phyloP scores from a whole-genome alignment of 306 rosid genomes.

The Cucurbita pepo region DNA sequence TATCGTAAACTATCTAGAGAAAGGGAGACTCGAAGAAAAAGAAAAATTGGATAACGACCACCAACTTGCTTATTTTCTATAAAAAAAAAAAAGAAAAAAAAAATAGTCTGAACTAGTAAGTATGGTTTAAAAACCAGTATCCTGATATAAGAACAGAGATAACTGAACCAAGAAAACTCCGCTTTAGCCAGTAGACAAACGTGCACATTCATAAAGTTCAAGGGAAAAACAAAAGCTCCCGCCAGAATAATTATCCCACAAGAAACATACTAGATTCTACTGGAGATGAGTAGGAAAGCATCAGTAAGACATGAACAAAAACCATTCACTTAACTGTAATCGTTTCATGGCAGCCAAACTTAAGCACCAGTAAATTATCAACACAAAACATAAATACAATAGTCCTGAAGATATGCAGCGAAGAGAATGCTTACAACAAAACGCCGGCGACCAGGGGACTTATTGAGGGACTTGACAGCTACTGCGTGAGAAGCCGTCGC shows the following conservation, averaged over 20 bases:
- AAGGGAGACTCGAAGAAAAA: neutral
- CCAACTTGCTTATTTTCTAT: neutral
- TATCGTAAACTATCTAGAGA: neutral
- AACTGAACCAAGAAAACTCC: neutral
- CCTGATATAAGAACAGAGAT: neutral
- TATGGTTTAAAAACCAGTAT: neutral
- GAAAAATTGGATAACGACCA: neutral
- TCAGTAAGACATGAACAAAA: neutral
- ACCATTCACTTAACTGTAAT: neutral
- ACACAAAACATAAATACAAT: neutral
- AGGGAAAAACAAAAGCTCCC: neutral
- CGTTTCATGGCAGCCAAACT: neutral
- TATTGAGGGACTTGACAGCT: conserved; percentile 87
- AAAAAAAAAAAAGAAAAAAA: neutral
- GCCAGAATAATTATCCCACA: neutral
- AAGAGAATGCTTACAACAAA: conserved; percentile 35
- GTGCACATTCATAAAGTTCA: neutral
- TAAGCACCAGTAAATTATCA: neutral
- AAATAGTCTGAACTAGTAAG: neutral
- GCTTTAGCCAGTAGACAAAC: neutral
- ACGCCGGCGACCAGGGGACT: conserved; percentile 56
- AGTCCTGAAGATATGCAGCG: neutral
- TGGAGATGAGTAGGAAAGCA: neutral
- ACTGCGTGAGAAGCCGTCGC: conserved; percentile 52
- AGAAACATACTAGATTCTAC: neutral